Evolutionary conservation across 139 green algal genomes (phyloP), one percentile per base, ranked within the genome.

Genomic region (Tetradesmus obliquus): DNA sequence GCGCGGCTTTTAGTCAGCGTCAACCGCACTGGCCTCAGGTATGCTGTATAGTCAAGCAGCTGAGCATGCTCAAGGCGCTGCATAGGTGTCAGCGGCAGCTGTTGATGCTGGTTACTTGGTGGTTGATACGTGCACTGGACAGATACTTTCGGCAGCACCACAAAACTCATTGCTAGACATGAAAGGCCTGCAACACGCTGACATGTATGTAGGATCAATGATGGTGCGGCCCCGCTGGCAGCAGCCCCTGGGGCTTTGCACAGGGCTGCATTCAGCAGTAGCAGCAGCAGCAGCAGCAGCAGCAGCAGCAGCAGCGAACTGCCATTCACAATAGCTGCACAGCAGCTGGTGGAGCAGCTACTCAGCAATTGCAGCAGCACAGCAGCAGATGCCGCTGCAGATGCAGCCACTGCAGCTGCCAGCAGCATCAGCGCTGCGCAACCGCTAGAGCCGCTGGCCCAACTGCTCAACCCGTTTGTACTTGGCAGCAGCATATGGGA

Each of bases 401-500:
- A 24, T 51, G 72, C 72, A 81, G 72, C 10, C 72, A 81, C 62
- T 72, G 17, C 20, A 81, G 72, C 72, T 51, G 72, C 80, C 17
- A 9, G 82, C 54, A 84, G 71, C 53, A 84, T 90, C 72, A 71
- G 19, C 22, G 76, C 76, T 3, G 71, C 86, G 15, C 86, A 90
- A 62, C 86, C 86, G 53, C 55, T 91, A 5, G 88, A 91, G 54
- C 88, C 88, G 6, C 8, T 91, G 22, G 66, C 17, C 3, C 76
- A 86, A 62, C 60, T 91, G 45, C 82, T 95, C 3, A 89, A 87
- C 79, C 94, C 94, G 19, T 55, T 90, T 55, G 88, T 94, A 17
- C 90, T 95, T 0, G 92, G 92, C 45, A 91, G 71, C 69, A 90
- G 91, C 87, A n/a, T 90, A 0, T 94, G 91, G 92, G 93, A 96